A percentile compares a stretch with the other conserved stretches of the same genome.
Evolutionary conservation across 2,329 filamentous ascomycete genomes (phyloP).

Genomic region (Sarocladium strictum): DNA sequence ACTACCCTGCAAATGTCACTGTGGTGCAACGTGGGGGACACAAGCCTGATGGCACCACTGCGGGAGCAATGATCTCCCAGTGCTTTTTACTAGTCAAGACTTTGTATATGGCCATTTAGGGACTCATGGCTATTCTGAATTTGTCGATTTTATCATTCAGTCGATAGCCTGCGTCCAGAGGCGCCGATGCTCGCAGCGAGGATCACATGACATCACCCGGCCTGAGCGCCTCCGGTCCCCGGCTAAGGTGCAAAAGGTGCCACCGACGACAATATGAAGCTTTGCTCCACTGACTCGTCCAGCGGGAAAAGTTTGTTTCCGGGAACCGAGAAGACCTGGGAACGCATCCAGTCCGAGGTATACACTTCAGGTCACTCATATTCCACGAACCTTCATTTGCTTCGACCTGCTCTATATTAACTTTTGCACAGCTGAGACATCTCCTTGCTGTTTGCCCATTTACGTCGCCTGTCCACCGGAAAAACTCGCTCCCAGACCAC

Average conservation of each 20-base stretch:
- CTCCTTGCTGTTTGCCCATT: background rate
- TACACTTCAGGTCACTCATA: background rate
- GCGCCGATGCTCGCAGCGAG: no score
- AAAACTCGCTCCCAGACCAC: constrained; percentile 5
- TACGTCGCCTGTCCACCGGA: background rate
- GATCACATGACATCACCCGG: constrained; percentile 5
- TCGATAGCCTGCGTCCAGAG: no score
- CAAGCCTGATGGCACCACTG: background rate
- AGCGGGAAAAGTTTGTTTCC: constrained; percentile 10
- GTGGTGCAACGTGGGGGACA: background rate
- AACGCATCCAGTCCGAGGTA: background rate
- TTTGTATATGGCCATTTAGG: no score
- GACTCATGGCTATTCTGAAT: no score
- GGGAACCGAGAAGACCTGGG: constrained; percentile 9
- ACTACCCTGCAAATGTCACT: background rate
- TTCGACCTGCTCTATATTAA: background rate
- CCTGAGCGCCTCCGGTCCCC: constrained; percentile 3
- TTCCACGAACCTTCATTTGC: background rate
- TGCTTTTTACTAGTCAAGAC: background rate
- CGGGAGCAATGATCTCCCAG: background rate
- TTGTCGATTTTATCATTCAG: no score
- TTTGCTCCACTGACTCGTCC: constrained; percentile 9
- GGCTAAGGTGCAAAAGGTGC: constrained; percentile 2
- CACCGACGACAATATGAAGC: constrained; percentile 6
- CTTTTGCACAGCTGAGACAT: background rate